Percentiles rank a stretch among this genome's conserved stretches.
Evolutionary conservation across 1,139 yeast species (phyloP).

Genomic region (Geotrichum australiense): DNA sequence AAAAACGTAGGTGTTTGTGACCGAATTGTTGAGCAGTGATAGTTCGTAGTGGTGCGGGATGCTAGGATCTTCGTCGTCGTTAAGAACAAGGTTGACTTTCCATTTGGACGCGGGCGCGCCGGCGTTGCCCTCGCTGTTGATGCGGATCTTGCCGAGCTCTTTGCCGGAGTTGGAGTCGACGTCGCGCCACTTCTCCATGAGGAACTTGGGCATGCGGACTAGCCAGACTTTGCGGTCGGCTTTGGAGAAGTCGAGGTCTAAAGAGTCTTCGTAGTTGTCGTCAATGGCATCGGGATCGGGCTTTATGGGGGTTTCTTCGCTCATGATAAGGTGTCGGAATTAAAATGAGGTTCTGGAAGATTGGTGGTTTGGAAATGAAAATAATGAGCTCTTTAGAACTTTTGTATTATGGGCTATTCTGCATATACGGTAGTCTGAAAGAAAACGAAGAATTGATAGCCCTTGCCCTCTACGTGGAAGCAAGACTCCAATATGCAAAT

Average conservation of each 20-base stretch:
- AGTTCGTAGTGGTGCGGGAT: constrained; percentile 85
- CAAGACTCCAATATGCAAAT: no score
- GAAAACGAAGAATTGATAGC: no score
- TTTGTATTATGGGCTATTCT: no score
- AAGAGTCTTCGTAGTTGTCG: constrained; percentile 36
- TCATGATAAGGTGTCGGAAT: constrained; percentile 1
- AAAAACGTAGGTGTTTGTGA: constrained; percentile 71
- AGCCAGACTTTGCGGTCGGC: constrained; percentile 67
- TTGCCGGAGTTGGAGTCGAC: constrained; percentile 55
- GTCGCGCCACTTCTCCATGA: constrained; percentile 76
- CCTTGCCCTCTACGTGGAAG: no score
- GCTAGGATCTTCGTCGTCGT: constrained; percentile 39
- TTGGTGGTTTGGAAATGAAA: no score
- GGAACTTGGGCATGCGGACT: constrained; percentile 79
- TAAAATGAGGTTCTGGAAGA: background rate
- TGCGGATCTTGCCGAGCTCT: constrained; percentile 74
- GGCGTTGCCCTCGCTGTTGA: constrained; percentile 42
- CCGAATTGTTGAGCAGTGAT: constrained; percentile 67
- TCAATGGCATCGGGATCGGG: constrained; percentile 25
- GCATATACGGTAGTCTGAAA: no score
- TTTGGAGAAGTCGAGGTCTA: constrained; percentile 37
- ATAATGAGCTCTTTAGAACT: no score
- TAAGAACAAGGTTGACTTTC: constrained; percentile 36
- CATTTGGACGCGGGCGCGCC: constrained; percentile 21
- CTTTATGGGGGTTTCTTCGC: constrained; percentile 1